Evolutionary conservation across 352 stramenopile genomes (phyloP).

Genomic region (Hyaloperonospora brassicae): DNA sequence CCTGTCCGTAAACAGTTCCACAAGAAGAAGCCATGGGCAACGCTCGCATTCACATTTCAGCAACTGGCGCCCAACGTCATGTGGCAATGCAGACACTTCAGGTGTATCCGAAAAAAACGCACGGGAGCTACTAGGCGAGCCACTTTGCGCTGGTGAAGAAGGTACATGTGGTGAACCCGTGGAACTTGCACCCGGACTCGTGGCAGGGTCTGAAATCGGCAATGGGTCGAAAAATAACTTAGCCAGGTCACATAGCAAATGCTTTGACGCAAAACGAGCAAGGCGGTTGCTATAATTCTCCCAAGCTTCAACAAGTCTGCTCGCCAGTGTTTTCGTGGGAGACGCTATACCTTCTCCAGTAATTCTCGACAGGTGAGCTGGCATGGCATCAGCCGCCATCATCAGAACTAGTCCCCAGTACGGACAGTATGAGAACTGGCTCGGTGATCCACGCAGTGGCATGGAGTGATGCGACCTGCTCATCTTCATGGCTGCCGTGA

Average conservation of each 20-base stretch:
- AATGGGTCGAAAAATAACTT: conserved; percentile 56
- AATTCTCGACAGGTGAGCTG: conserved; percentile 50
- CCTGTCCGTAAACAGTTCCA: conserved; percentile 65
- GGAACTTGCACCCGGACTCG: conserved; percentile 10
- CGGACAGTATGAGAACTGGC: conserved; percentile 55
- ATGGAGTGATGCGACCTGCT: conserved; percentile 46
- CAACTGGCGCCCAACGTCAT: conserved; percentile 29
- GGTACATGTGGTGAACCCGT: conserved; percentile 10
- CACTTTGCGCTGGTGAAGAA: conserved; percentile 20
- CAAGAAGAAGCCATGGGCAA: conserved; percentile 64
- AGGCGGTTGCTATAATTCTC: conserved; percentile 45
- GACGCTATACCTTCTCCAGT: conserved; percentile 27
- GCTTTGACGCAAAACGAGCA: conserved; percentile 38
- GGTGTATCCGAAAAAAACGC: conserved; percentile 12
- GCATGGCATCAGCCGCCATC: conserved; percentile 42
- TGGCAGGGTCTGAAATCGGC: conserved; percentile 15
- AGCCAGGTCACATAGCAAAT: conserved; percentile 55
- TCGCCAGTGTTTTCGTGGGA: conserved; percentile 12
- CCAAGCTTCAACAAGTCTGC: conserved; percentile 55
- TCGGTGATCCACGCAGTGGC: conserved; percentile 16
- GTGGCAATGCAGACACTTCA: conserved; percentile 20
- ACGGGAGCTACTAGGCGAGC: conserved; percentile 17
- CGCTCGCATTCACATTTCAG: conserved; percentile 61
- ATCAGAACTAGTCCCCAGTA: conserved; percentile 65
- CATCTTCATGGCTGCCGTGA: conserved; percentile 60